phyloP scores from a whole-genome alignment of 257 asterid genomes.

The Petrea volubilis region DNA sequence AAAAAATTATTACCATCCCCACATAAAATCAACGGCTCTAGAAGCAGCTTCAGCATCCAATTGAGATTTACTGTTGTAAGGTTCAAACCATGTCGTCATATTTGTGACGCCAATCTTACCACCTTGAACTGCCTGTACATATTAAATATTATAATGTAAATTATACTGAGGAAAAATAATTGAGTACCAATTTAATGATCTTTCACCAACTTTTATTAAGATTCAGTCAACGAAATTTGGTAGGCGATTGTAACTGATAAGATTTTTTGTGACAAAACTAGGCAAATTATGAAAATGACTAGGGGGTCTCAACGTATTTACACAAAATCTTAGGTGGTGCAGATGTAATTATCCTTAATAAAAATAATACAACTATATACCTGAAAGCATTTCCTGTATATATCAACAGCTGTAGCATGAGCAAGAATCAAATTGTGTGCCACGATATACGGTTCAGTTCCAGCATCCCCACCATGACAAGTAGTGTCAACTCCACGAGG shows the following conservation, averaged over 20 bases:
- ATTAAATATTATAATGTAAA: too few species aligned
- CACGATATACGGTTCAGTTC: constrained; percentile 14
- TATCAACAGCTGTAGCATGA: background rate
- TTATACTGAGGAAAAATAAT: too few species aligned
- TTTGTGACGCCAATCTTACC: constrained; percentile 25
- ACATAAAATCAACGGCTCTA: constrained; percentile 26
- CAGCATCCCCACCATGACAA: background rate
- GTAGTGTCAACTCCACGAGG: background rate
- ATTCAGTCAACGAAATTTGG: too few species aligned
- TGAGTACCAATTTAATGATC: too few species aligned
- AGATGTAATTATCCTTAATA: too few species aligned
- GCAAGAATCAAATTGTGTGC: constrained; percentile 14
- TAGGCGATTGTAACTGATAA: too few species aligned
- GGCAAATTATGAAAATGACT: too few species aligned
- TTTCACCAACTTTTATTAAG: too few species aligned
- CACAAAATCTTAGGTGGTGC: too few species aligned
- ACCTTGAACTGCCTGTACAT: constrained; percentile 21
- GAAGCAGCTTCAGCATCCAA: constrained; percentile 10
- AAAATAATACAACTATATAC: background rate
- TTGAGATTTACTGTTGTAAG: background rate
- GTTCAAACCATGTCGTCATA: constrained; percentile 10
- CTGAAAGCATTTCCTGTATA: constrained; percentile 6
- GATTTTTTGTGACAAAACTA: too few species aligned
- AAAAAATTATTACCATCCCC: too few species aligned
- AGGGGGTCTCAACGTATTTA: too few species aligned